phyloP scores from a whole-genome alignment of 768 basidiomycete species.

The Cystofilobasidium macerans region DNA sequence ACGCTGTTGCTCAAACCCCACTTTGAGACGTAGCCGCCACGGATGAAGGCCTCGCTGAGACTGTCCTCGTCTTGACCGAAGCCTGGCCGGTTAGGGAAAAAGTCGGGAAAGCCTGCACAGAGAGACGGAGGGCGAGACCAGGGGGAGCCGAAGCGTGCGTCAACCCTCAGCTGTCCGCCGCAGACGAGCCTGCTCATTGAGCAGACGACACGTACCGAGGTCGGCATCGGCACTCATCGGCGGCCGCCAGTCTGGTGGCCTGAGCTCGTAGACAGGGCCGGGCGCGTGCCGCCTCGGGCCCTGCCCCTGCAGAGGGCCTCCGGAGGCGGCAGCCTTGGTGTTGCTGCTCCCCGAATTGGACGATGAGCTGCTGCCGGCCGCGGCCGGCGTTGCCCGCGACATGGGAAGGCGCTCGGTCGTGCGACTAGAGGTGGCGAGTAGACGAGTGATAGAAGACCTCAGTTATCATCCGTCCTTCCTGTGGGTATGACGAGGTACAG shows the following conservation, averaged over 20 bases:
- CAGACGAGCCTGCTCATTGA: neutral
- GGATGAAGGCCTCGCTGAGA: slow-evolving; percentile 30
- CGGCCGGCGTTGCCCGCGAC: too few species aligned
- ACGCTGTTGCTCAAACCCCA: slow-evolving; percentile 23
- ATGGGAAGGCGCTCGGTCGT: too few species aligned
- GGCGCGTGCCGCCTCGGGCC: neutral
- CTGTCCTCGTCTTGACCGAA: slow-evolving; percentile 32
- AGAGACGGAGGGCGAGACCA: neutral
- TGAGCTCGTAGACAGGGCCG: slow-evolving; percentile 1
- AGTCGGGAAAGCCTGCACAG: slow-evolving; percentile 27
- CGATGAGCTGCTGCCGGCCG: too few species aligned
- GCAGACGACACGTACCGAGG: neutral
- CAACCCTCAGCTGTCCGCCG: too few species aligned
- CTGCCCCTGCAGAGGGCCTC: too few species aligned
- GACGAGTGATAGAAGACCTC: too few species aligned
- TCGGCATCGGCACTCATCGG: slow-evolving; percentile 16
- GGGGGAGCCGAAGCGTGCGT: too few species aligned
- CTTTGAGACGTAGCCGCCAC: slow-evolving; percentile 28
- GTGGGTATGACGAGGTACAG: too few species aligned
- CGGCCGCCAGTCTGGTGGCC: slow-evolving; percentile 13
- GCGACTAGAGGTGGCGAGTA: too few species aligned
- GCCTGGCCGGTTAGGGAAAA: slow-evolving; percentile 29
- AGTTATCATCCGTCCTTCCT: too few species aligned
- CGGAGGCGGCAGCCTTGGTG: neutral
- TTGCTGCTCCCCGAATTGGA: too few species aligned